Evolutionary conservation across 495 filamentous ascomycete genomes (phyloP).

Genomic region (Penicillium odoratum): DNA sequence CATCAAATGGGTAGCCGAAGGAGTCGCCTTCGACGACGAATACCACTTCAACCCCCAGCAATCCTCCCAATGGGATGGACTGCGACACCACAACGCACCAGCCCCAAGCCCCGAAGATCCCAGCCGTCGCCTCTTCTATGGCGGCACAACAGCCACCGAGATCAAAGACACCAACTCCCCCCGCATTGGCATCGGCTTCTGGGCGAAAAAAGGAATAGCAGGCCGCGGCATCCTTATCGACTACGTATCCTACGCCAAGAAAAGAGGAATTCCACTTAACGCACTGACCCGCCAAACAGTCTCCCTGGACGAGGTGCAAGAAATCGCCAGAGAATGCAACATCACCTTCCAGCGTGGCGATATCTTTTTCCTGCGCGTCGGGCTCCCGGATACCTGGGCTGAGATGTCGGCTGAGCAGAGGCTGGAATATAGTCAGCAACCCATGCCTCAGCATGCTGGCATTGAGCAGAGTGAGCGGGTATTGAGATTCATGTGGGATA

Average conservation of each 20-base stretch:
- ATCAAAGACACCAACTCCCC: slow-evolving; percentile 53
- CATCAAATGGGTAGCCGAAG: slow-evolving; percentile 52
- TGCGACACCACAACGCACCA: slow-evolving; percentile 57
- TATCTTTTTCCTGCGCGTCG: slow-evolving; percentile 73
- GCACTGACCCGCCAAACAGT: slow-evolving; percentile 63
- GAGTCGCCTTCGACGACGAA: slow-evolving; percentile 63
- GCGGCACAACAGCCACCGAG: slow-evolving; percentile 51
- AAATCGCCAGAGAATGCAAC: slow-evolving; percentile 56
- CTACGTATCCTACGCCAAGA: slow-evolving; percentile 50
- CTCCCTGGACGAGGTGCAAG: slow-evolving; percentile 50
- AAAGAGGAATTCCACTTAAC: slow-evolving; percentile 50
- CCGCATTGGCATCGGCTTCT: slow-evolving; percentile 51
- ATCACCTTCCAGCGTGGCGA: slow-evolving; percentile 61
- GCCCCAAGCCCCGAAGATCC: slow-evolving; percentile 35
- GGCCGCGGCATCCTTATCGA: slow-evolving; percentile 58
- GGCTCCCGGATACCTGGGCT: slow-evolving; percentile 52
- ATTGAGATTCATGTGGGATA: slow-evolving; percentile 67
- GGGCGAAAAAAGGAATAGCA: slow-evolving; percentile 53
- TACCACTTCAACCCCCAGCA: slow-evolving; percentile 76
- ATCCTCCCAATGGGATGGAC: slow-evolving; percentile 76
- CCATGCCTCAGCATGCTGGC: slow-evolving; percentile 55
- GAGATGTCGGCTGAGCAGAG: slow-evolving; percentile 40
- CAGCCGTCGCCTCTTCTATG: slow-evolving; percentile 50
- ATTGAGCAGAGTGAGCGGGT: slow-evolving; percentile 64
- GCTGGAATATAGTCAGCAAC: slow-evolving; percentile 36